phyloP scores from a whole-genome alignment of 1,284 basidiomycete species.

The Somion occarium region DNA sequence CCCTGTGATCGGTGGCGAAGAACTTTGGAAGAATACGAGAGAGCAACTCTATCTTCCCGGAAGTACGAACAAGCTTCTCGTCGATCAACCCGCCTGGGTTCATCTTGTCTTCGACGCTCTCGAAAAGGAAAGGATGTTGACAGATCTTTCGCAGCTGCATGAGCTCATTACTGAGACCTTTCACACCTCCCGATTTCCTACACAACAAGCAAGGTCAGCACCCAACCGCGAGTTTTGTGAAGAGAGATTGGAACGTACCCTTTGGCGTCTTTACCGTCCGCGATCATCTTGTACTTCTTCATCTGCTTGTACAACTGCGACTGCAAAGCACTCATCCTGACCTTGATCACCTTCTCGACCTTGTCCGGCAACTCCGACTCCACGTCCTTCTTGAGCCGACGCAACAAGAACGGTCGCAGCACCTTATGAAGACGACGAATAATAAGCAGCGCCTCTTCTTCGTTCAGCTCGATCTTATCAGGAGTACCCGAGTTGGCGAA shows the following conservation, averaged over 20 bases:
- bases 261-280: constrained; percentile 75
- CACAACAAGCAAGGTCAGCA: constrained; percentile 8
- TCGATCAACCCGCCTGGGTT: constrained; percentile 80
- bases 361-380: constrained; percentile 98
- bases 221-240: background rate
- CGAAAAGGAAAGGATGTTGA: constrained; percentile 96
- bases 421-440: constrained; percentile 99
- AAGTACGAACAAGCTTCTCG: constrained; percentile 82
- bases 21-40: constrained; percentile 94
- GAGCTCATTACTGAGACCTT: constrained; percentile 93
- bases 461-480: constrained; percentile 98
- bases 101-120: constrained; percentile 91
- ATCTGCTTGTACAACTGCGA: constrained; percentile 95
- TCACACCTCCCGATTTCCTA: constrained; percentile 74
- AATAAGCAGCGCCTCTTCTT: constrained; percentile 98
- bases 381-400: constrained; percentile 98
- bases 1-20: constrained; percentile 89
- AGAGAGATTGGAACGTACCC: constrained; percentile 58
- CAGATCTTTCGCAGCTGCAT: constrained; percentile 99
- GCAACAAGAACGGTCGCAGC: constrained; percentile 92
- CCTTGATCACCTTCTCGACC: constrained; percentile 99
- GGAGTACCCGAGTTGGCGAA: constrained; percentile 96
- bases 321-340: constrained; percentile 95
- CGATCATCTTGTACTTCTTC: constrained; percentile 97
- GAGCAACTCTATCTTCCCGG: constrained; percentile 96